These are phyloP conservation scores for Cytauxzoon felis DNA, from an alignment of 169 alveolate species.

Conservation along the genomic window DNA sequence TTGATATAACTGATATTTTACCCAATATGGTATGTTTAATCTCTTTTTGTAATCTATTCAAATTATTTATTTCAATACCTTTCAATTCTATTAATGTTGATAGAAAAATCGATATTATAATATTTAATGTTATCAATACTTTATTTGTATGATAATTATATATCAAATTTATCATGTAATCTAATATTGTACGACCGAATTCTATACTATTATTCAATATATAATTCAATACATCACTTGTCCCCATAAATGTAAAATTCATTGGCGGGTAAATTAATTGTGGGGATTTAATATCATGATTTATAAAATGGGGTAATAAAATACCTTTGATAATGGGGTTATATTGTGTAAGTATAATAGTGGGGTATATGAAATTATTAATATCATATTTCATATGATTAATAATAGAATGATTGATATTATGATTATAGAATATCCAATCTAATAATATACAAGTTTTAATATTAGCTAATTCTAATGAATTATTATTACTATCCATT, in stretches of 20 bases:
- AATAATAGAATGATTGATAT: constrained; percentile 19
- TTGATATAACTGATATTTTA: constrained; percentile 9
- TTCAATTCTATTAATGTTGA: constrained; percentile 14
- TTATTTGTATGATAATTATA: constrained; percentile 29
- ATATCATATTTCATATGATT: background rate
- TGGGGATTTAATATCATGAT: background rate
- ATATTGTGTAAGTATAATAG: background rate
- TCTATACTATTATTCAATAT: constrained; percentile 18
- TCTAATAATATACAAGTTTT: constrained; percentile 54
- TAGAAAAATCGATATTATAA: constrained; percentile 24
- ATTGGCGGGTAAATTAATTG: background rate
- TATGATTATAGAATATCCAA: constrained; percentile 46
- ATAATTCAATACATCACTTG: constrained; percentile 18
- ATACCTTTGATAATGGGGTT: background rate
- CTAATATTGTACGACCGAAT: constrained; percentile 1
- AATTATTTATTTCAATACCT: constrained; percentile 1
- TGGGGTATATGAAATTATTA: background rate
- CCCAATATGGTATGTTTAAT: constrained; percentile 33
- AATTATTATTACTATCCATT: constrained; percentile 5
- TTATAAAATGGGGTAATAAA: background rate
- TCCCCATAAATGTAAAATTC: constrained; percentile 1
- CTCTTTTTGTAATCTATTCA: background rate
- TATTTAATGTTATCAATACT: constrained; percentile 16
- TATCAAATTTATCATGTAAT: constrained; percentile 28
- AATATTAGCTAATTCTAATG: constrained; percentile 59